phyloP scores from a whole-genome alignment of 805 yeast species.

The Ogataea trehalophila region DNA sequence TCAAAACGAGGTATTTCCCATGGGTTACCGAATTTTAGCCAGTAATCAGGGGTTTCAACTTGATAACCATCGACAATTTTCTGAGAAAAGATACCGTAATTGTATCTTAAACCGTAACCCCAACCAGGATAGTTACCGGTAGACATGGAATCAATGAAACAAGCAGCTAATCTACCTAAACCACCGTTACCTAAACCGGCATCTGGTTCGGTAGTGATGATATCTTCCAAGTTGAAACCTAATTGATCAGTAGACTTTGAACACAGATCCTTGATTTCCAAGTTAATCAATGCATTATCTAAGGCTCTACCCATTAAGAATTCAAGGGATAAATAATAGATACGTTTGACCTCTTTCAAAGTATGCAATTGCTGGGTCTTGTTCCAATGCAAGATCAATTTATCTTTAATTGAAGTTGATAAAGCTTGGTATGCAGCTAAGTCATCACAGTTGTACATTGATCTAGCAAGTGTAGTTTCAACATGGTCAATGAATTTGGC shows the following conservation, averaged over 20 bases:
- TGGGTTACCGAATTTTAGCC: conserved; percentile 85
- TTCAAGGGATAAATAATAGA: conserved; percentile 82
- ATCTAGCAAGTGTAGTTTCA: conserved; percentile 87
- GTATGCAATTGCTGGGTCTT: conserved; percentile 90
- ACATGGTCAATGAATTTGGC: conserved; percentile 74
- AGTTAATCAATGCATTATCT: conserved; percentile 88
- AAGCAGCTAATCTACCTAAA: conserved; percentile 89
- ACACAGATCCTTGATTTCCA: conserved; percentile 60
- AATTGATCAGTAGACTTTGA: conserved; percentile 55
- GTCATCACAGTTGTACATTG: conserved; percentile 86
- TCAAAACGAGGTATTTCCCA: conserved; percentile 91
- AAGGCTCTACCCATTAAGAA: conserved; percentile 92
- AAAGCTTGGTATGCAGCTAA: conserved; percentile 92
- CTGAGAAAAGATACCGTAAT: conserved; percentile 91
- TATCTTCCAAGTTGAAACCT: conserved; percentile 85
- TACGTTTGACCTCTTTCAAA: conserved; percentile 74
- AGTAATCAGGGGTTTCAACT: conserved; percentile 91
- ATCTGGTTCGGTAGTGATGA: conserved; percentile 82
- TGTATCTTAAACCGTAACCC: conserved; percentile 94
- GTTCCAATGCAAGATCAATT: conserved; percentile 82
- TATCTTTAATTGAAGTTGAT: conserved; percentile 72
- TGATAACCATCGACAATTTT: conserved; percentile 88
- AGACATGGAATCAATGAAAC: conserved; percentile 84
- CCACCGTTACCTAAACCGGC: conserved; percentile 97
- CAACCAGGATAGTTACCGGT: conserved; percentile 88